Evolutionary conservation across 2,329 filamentous ascomycete genomes (phyloP), one percentile per base, ranked within the genome.

Genomic region (Pleurostoma richardsiae): DNA sequence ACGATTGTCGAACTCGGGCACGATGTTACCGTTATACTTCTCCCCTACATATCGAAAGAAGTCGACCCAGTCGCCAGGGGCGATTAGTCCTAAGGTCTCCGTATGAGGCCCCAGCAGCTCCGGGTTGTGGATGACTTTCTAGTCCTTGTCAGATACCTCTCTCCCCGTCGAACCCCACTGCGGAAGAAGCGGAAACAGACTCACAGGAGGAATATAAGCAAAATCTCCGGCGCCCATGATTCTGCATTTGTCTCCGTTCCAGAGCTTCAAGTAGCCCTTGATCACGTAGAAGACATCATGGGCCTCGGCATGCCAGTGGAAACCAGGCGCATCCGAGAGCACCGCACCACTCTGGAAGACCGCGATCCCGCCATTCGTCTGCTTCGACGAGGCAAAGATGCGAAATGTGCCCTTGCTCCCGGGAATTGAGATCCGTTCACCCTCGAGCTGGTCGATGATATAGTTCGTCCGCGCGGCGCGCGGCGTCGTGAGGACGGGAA

Each of bases 41-140:
- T 82, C 77, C 29, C 70, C 70, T 6, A 82, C 70, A 55, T 78
- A 74, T 43, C 78, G 70, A 64, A 82, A 82, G 64, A 82, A 82
- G 53, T 82, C 77, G 29, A 79, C 65, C 79, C 78, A 82, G 55
- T 78, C 77, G 4, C 76, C 78, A 0, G 78, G 78, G 0, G 74
- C 74, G 29, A 82, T 73, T 4, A 82, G 59, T 10, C 77, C 76
- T 2, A 76, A 61, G 26, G 71, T 70, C 51, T 82, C 79, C 3
- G 76, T 76, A 50, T 80, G 74, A 0, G 74, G 68, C 2, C 76
- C 76, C 1, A 77, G 62, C 29, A 78, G 64, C 46, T 80, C 72
- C 4, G 77, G 77, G 52, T 79, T 78, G 55, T 82, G 79, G 41
- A 81, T 65, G 6, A 74, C 64, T 50, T 63, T 70, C 71, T 77